Conservation (phyloP, 2,329 filamentous ascomycete genomes). For the Phyllosticta citrichinensis region DNA sequence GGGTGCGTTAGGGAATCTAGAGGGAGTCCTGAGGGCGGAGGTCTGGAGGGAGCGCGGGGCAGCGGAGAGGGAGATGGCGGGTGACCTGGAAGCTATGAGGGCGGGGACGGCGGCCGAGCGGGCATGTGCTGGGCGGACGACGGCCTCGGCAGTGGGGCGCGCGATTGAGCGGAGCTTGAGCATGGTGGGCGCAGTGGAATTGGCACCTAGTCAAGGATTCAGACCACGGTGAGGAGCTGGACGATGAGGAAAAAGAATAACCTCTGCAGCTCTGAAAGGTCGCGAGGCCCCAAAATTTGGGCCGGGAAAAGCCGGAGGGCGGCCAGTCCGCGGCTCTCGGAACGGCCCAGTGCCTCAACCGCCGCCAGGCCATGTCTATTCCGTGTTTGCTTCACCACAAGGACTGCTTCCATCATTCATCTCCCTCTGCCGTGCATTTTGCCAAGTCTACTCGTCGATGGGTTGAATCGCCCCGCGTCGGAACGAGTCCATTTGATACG, state of each 20-base stretch:
- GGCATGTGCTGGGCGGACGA: constrained; percentile 27
- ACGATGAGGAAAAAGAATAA: neutral
- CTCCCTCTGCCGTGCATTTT: too few species aligned
- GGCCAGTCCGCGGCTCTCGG: neutral
- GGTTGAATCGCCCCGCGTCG: too few species aligned
- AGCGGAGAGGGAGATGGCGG: neutral
- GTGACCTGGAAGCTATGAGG: constrained; percentile 4
- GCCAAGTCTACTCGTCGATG: too few species aligned
- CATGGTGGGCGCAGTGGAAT: constrained; percentile 15
- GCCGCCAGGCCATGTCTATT: neutral
- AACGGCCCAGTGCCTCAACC: neutral
- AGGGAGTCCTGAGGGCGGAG: constrained; percentile 1
- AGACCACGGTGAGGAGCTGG: neutral
- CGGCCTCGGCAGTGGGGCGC: constrained; percentile 26
- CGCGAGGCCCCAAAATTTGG: constrained; percentile 5
- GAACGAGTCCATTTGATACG: too few species aligned
- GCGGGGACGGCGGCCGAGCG: constrained; percentile 16
- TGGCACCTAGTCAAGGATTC: neutral
- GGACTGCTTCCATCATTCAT: neutral
- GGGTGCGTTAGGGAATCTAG: neutral
- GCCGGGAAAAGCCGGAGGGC: neutral
- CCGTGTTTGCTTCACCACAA: neutral
- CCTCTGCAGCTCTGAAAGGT: neutral
- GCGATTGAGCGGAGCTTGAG: constrained; percentile 23
- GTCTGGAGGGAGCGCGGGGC: constrained; percentile 3